Conservation (phyloP, 495 filamentous ascomycete genomes). For the Wilcoxina mikolae region DNA sequence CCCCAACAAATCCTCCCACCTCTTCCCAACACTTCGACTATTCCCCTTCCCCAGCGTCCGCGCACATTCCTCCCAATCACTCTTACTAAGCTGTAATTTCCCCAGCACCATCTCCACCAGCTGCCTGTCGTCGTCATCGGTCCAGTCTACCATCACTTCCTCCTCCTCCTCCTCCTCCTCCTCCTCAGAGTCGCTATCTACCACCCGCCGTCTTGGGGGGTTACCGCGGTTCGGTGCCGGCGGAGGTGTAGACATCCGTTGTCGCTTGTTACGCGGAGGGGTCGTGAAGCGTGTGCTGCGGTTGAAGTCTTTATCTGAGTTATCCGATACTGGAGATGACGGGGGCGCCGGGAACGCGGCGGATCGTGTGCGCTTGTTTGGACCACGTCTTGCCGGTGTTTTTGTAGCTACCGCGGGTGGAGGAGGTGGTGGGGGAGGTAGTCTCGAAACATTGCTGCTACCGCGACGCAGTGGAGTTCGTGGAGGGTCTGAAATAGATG, state of each 20-base stretch:
- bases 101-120: slow-evolving; percentile 60
- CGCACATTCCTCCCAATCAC: slow-evolving; percentile 69
- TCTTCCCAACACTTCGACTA: slow-evolving; percentile 46
- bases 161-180: too few relatives aligned
- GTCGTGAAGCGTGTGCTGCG: slow-evolving; percentile 15
- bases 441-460: not conserved
- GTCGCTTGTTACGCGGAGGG: slow-evolving; percentile 20
- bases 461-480: slow-evolving; percentile 18
- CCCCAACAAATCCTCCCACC: slow-evolving; percentile 42
- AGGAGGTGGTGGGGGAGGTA: not conserved
- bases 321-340: slow-evolving; percentile 13
- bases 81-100: slow-evolving; percentile 56
- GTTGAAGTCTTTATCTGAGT: slow-evolving; percentile 26
- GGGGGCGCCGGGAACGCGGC: slow-evolving; percentile 12
- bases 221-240: slow-evolving; percentile 22
- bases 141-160: slow-evolving; percentile 41
- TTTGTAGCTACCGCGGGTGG: not conserved
- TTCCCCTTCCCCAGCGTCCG: slow-evolving; percentile 48
- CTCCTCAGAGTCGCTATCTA: slow-evolving; percentile 31
- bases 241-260: slow-evolving; percentile 22
- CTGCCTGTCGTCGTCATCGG: slow-evolving; percentile 51
- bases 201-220: slow-evolving; percentile 14
- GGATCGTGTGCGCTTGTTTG: slow-evolving; percentile 20
- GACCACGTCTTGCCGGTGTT: not conserved
- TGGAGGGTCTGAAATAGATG: slow-evolving; percentile 10